Evolutionary conservation across 1,284 basidiomycete species (phyloP).

Genomic region (Ganoderma resinaceum): DNA sequence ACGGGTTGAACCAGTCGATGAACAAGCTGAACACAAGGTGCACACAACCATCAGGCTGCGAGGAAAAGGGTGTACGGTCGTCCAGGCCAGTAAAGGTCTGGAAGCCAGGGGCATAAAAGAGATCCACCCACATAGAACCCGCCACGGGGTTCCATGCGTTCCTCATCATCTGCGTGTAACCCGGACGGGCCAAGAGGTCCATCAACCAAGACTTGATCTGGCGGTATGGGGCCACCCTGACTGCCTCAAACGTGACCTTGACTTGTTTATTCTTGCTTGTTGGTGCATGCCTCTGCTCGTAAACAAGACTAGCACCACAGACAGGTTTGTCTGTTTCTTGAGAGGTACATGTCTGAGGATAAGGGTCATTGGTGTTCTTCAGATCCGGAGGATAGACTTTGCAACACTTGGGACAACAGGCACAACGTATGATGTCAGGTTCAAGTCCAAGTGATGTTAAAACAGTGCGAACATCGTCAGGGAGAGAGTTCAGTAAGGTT

Average conservation of each 20-base stretch:
- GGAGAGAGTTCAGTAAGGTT: not conserved
- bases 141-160: not conserved
- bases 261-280: not conserved
- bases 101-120: not conserved
- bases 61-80: no score
- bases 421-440: not conserved
- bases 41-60: no score
- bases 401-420: not conserved
- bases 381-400: not conserved
- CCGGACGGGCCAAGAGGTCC: not conserved
- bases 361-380: not conserved
- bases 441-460: not conserved
- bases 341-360: not conserved
- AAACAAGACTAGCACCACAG: not conserved
- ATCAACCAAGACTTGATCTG: not conserved
- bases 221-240: not conserved
- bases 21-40: constrained; percentile 22
- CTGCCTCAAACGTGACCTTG: not conserved
- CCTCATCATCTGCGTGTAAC: not conserved
- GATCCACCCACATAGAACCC: not conserved
- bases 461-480: not conserved
- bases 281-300: not conserved
- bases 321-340: not conserved
- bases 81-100: not conserved
- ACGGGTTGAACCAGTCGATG: constrained; percentile 27